Conservation (phyloP, 768 basidiomycete species). For the Nidularia pulvinata region DNA sequence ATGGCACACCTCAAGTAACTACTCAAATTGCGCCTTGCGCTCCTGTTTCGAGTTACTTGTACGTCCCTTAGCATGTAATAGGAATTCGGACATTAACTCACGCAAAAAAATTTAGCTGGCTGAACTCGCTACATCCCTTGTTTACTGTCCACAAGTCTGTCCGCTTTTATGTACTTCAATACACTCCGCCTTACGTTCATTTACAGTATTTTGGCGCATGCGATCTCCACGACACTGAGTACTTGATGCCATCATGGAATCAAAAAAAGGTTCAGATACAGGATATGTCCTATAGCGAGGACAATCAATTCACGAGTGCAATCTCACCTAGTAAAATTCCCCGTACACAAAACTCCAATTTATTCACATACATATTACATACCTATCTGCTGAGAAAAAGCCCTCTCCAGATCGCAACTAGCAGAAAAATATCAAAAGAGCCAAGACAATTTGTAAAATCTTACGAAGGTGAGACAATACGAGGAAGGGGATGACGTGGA, state of each 20-base stretch:
- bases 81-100: not conserved
- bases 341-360: too few relatives aligned
- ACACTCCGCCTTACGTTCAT: not conserved
- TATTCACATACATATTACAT: too few relatives aligned
- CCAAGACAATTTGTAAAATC: too few relatives aligned
- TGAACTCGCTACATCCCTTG: constrained; percentile 59
- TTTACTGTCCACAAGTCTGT: constrained; percentile 64
- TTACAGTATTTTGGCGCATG: constrained; percentile 45
- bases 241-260: constrained; percentile 9
- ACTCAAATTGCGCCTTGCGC: constrained; percentile 59
- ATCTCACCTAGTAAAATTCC: too few relatives aligned
- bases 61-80: constrained; percentile 3
- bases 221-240: constrained; percentile 43
- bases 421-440: too few relatives aligned
- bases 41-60: constrained; percentile 69
- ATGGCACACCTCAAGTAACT: constrained; percentile 49
- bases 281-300: not conserved
- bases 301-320: not conserved
- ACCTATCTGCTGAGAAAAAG: too few relatives aligned
- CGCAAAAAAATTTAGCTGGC: constrained; percentile 39
- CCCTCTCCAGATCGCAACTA: too few relatives aligned
- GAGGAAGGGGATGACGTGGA: too few relatives aligned
- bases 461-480: too few relatives aligned
- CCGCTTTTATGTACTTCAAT: not conserved
- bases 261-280: too few relatives aligned